These are phyloP conservation scores for Chaetothyriales sp. DNA, from an alignment of 2,329 filamentous ascomycete species.

Conservation along the genomic window DNA sequence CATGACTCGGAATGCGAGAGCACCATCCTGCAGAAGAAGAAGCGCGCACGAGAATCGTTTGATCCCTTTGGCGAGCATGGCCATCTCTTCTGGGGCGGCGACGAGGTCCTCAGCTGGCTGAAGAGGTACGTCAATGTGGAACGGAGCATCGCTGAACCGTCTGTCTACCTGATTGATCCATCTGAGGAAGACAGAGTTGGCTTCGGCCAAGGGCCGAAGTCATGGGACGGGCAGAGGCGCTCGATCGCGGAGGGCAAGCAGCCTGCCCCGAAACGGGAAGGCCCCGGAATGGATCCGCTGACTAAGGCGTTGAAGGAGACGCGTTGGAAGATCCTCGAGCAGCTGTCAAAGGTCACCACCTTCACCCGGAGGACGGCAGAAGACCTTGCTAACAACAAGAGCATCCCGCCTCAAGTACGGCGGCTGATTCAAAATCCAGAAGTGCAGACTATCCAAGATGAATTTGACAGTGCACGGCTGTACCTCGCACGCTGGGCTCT, in stretches of 20 bases:
- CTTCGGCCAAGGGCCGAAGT: conserved; percentile 51
- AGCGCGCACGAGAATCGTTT: conserved; percentile 66
- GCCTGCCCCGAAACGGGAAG: conserved; percentile 23
- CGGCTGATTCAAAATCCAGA: conserved; percentile 80
- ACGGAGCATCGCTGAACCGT: conserved; percentile 71
- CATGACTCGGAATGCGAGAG: conserved; percentile 95
- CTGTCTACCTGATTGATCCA: conserved; percentile 82
- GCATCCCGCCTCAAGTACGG: conserved; percentile 74
- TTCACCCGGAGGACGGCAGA: conserved; percentile 87
- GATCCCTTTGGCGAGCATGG: conserved; percentile 79
- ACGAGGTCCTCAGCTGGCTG: conserved; percentile 86
- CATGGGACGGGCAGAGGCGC: conserved; percentile 25
- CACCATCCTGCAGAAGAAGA: conserved; percentile 88
- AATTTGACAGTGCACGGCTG: conserved; percentile 89
- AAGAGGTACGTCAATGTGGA: conserved; percentile 72
- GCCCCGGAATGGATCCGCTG: conserved; percentile 63
- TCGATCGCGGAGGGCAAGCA: conserved; percentile 24
- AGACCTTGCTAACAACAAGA: conserved; percentile 81
- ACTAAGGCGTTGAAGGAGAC: conserved; percentile 90
- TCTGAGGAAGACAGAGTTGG: conserved; percentile 68
- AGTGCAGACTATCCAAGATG: conserved; percentile 87
- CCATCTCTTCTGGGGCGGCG: conserved; percentile 92
- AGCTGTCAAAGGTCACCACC: conserved; percentile 92
- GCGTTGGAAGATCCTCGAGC: conserved; percentile 91
- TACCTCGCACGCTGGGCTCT: conserved; percentile 97